Evolutionary conservation across 2,329 filamentous ascomycete species (phyloP), one percentile per base, ranked within the genome.

Genomic region (Aspergillus pseudoviridinutans): DNA sequence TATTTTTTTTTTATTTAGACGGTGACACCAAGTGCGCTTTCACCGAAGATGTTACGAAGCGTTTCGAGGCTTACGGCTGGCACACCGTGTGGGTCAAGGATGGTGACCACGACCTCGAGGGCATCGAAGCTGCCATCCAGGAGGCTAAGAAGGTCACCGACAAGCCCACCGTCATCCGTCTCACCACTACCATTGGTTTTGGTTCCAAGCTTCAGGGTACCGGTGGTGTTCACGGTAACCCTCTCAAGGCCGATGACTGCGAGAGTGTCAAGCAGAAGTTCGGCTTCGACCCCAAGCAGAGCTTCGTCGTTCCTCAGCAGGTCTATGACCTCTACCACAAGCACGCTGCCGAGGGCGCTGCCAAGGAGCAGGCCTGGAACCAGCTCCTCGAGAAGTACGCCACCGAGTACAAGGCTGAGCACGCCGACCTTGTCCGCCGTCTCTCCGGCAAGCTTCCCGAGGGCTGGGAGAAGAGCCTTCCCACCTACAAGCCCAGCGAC

Each of bases 61-160:
- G 93, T 73, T 97, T 97, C 78, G 91, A 97, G 82, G 77, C 94
- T 61, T 99, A 97, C 78, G 94, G 92, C 81, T 99, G 94, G 94
- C 92, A 99, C 79, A 87, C 88, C 60, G 80, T 90, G 73, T 83
- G 84, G 76, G 92, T 99, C 75, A 81, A 87, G 70, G 87, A 97
- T 71, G 94, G 94, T 78, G 90, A 99, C 83, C 78, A 85, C 76
- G 91, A 97, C 79, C 87, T 97, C 57, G 88, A 87, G 66, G 87
- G 78, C 72, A 97, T 99, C 61, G 92, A 96, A 82, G 86, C 84
- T 62, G 94, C 94, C 69, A 90, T 99, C 77, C 85, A 87, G 78
- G 85, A 90, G 81, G 89, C 87, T 76, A 87, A 93, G 82, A 82
- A 87, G 65, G 89, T 95, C 79, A 97, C 87, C 78, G 86, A 97